Percentiles rank a stretch among this genome's conserved stretches.
Conservation (phyloP, 495 filamentous ascomycete species). For the Thermochaetoides thermophila region DNA sequence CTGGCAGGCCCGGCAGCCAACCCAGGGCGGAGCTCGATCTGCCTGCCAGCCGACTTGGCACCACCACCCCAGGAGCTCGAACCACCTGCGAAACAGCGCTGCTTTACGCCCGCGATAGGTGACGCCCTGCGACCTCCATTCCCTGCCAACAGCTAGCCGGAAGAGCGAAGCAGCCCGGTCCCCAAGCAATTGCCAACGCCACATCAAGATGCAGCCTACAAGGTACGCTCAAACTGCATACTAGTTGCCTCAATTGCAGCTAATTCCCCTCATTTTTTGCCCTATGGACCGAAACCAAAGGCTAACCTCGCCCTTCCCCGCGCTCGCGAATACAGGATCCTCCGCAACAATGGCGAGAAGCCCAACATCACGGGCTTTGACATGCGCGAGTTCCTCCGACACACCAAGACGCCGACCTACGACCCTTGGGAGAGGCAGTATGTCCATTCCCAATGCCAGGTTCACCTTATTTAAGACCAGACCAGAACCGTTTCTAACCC, state of each 20-base stretch:
- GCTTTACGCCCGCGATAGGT: too few relatives aligned
- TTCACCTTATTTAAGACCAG: too few relatives aligned
- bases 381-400: slow-evolving; percentile 51
- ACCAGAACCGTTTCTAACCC: too few relatives aligned
- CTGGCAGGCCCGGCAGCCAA: too few relatives aligned
- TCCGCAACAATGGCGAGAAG: slow-evolving; percentile 29
- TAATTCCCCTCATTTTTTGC: background rate
- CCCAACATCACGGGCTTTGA: slow-evolving; percentile 78
- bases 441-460: too few relatives aligned
- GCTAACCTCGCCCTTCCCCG: background rate
- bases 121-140: slow-evolving; percentile 4
- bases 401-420: slow-evolving; percentile 49
- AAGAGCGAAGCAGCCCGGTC: slow-evolving; percentile 5
- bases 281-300: background rate
- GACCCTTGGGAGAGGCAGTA: slow-evolving; percentile 83
- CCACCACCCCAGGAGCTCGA: background rate
- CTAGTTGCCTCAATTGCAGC: too few relatives aligned
- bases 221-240: too few relatives aligned
- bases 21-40: too few relatives aligned
- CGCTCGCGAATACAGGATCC: slow-evolving; percentile 24
- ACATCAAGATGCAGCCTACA: slow-evolving; percentile 33
- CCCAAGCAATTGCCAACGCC: slow-evolving; percentile 14
- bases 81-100: too few relatives aligned
- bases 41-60: background rate
- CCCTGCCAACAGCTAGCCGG: background rate